Conservation (phyloP, 1,284 basidiomycete species). For the Chalciporus sp. region DNA sequence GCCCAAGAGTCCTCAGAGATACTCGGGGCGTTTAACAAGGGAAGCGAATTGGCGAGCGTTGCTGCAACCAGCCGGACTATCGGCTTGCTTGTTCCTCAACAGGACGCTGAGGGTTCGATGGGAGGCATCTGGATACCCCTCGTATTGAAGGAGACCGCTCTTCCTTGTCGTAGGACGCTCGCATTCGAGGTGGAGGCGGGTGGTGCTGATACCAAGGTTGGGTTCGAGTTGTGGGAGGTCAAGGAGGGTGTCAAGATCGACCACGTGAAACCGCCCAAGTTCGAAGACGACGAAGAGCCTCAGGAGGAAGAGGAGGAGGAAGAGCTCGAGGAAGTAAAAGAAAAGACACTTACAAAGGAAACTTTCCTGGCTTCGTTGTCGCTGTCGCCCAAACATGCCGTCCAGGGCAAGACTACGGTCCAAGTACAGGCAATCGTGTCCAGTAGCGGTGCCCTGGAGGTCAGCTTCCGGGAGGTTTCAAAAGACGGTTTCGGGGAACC, state of each 20-base stretch:
- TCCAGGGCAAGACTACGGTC: slow-evolving; percentile 55
- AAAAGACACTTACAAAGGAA: slow-evolving; percentile 68
- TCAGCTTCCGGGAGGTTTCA: slow-evolving; percentile 50
- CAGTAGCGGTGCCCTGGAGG: slow-evolving; percentile 50
- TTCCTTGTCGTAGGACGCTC: slow-evolving; percentile 77
- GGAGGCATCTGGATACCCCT: slow-evolving; percentile 70
- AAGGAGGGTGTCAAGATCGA: slow-evolving; percentile 80
- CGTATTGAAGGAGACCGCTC: slow-evolving; percentile 72
- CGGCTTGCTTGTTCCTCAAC: slow-evolving; percentile 79
- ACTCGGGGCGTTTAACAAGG: slow-evolving; percentile 52
- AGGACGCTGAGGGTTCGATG: slow-evolving; percentile 44
- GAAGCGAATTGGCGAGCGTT: slow-evolving; percentile 46
- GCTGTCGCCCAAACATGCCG: slow-evolving; percentile 51
- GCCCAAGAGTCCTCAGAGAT: slow-evolving; percentile 56
- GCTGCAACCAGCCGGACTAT: slow-evolving; percentile 70
- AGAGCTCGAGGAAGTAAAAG: slow-evolving; percentile 63
- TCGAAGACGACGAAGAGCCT: slow-evolving; percentile 54
- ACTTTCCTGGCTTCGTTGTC: slow-evolving; percentile 57
- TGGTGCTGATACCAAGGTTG: slow-evolving; percentile 54
- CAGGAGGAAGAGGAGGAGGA: slow-evolving; percentile 65
- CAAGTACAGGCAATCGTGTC: slow-evolving; percentile 65
- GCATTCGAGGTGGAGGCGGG: slow-evolving; percentile 70
- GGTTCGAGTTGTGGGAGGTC: slow-evolving; percentile 89
- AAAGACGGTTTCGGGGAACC: slow-evolving; percentile 37
- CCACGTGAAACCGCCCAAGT: slow-evolving; percentile 53